phyloP scores from a whole-genome alignment of 805 yeast species.

The Barnettozyma californica region DNA sequence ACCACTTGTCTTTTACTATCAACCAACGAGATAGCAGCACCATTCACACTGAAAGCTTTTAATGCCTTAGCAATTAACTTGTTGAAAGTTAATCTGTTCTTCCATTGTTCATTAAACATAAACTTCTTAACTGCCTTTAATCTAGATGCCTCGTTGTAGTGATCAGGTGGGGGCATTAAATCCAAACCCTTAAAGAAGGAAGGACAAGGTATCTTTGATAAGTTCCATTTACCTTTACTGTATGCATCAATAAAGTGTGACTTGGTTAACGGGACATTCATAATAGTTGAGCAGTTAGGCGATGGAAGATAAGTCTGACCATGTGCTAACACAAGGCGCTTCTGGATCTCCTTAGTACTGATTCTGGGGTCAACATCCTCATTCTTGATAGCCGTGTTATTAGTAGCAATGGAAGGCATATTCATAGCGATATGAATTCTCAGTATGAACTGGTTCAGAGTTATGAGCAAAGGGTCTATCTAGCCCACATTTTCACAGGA shows the following conservation, averaged over 20 bases:
- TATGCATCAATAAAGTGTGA: constrained; percentile 54
- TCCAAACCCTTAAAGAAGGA: constrained; percentile 41
- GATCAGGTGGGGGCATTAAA: constrained; percentile 55
- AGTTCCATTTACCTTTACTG: constrained; percentile 50
- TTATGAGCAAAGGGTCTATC: background rate
- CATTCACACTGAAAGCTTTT: constrained; percentile 39
- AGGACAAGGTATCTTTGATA: constrained; percentile 53
- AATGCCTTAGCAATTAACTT: constrained; percentile 34
- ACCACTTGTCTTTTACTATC: constrained; percentile 42
- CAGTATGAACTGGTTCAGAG: background rate
- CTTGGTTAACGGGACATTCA: constrained; percentile 37
- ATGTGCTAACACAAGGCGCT: background rate
- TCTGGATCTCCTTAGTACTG: background rate
- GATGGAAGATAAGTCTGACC: constrained; percentile 14
- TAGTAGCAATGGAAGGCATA: background rate
- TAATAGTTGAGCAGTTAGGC: constrained; percentile 5
- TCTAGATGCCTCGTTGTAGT: constrained; percentile 44
- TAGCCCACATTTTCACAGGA: background rate
- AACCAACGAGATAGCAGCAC: constrained; percentile 56
- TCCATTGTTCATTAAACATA: constrained; percentile 45
- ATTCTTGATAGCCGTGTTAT: background rate
- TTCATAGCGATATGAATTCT: background rate
- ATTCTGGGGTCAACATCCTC: background rate
- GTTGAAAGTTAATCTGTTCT: constrained; percentile 34
- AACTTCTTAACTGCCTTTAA: constrained; percentile 38